Conservation (phyloP, 2,329 filamentous ascomycete genomes). For the Cercospora nicotianae region DNA sequence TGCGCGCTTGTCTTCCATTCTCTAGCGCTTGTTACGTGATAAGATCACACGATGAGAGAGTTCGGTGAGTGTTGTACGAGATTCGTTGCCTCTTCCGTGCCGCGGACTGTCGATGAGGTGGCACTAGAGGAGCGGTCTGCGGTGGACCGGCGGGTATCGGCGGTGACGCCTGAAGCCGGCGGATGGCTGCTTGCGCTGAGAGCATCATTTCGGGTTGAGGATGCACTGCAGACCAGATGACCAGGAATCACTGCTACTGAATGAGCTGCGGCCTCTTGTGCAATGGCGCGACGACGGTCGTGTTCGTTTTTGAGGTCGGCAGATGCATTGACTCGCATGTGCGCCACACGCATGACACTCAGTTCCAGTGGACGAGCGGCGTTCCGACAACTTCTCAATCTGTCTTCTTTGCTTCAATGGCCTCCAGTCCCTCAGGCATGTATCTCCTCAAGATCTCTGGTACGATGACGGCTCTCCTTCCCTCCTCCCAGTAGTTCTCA, state of each 20-base stretch:
- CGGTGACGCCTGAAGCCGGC: conserved; percentile 1
- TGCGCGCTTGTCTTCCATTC: background rate
- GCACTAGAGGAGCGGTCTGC: conserved; percentile 6
- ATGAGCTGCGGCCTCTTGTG: background rate
- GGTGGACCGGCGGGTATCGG: background rate
- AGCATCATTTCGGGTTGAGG: background rate
- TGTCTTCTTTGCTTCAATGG: conserved; percentile 10
- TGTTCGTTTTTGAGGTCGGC: background rate
- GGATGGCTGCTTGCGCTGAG: background rate
- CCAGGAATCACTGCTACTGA: background rate
- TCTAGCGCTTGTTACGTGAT: background rate
- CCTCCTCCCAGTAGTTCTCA: conserved; percentile 85
- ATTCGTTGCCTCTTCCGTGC: background rate
- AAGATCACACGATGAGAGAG: background rate
- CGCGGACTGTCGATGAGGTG: background rate
- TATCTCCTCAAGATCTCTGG: conserved; percentile 77
- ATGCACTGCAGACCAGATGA: conserved; percentile 2
- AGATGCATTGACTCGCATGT: background rate
- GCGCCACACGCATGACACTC: background rate
- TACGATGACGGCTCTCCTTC: conserved; percentile 65
- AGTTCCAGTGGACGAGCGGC: background rate
- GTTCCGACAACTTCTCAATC: background rate
- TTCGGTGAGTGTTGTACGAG: background rate
- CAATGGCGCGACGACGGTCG: background rate
- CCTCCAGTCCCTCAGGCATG: conserved; percentile 57